phyloP scores from a whole-genome alignment of 129 eudicot species.

The Flaveria brownii region DNA sequence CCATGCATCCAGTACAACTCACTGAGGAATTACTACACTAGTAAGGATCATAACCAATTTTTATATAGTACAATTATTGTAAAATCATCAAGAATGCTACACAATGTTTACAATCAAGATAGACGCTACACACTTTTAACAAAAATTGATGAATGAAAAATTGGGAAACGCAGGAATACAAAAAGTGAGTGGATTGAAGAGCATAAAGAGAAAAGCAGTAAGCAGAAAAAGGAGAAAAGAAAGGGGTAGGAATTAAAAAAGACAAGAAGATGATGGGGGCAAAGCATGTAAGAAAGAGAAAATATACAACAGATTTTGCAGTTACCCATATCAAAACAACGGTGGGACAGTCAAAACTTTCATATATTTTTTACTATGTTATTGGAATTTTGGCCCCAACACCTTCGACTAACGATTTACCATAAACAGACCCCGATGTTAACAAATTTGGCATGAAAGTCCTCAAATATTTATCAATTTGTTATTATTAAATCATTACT shows the following conservation, averaged over 20 bases:
- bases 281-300: constrained; percentile 30
- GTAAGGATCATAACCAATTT: too few species aligned
- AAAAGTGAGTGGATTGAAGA: neutral
- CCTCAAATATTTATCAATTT: neutral
- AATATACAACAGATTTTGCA: constrained; percentile 29
- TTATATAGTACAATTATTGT: neutral
- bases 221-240: neutral
- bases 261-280: constrained; percentile 36
- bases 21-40: too few species aligned
- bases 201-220: too few species aligned
- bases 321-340: constrained; percentile 38
- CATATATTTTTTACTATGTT: neutral
- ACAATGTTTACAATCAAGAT: neutral
- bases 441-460: neutral
- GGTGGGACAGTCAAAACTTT: constrained; percentile 22
- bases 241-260: constrained; percentile 22
- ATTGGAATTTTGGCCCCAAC: constrained; percentile 1
- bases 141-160: neutral
- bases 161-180: constrained; percentile 23
- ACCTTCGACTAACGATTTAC: constrained; percentile 6
- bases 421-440: constrained; percentile 19
- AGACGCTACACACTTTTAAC: neutral
- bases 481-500: neutral
- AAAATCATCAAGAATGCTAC: neutral
- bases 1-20: too few species aligned